phyloP scores from a whole-genome alignment of 352 stramenopile species.

The Discostella stelligera region DNA sequence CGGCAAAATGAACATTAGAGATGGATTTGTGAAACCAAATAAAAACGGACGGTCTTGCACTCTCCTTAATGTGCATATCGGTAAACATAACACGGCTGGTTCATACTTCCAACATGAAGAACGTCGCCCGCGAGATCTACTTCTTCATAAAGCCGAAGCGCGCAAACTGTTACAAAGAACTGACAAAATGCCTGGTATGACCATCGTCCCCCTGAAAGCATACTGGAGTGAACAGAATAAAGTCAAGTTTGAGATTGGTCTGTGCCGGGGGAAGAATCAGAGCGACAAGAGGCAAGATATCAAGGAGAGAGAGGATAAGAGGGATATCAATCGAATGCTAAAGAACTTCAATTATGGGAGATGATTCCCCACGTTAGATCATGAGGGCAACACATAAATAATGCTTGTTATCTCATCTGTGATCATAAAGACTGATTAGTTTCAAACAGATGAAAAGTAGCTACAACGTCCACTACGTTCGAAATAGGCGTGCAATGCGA shows the following conservation, averaged over 20 bases:
- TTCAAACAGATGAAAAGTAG: too few species aligned
- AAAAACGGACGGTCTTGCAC: constrained; percentile 59
- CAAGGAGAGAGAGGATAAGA: constrained; percentile 66
- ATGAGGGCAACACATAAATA: neutral
- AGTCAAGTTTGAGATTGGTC: constrained; percentile 75
- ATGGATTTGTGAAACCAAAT: constrained; percentile 64
- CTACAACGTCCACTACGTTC: too few species aligned
- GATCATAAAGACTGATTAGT: too few species aligned
- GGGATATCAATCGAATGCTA: constrained; percentile 70
- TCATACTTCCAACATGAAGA: constrained; percentile 80
- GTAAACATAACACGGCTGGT: constrained; percentile 62
- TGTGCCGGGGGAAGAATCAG: constrained; percentile 72
- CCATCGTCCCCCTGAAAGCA: constrained; percentile 72
- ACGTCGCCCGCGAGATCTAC: constrained; percentile 48
- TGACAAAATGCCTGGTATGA: constrained; percentile 64
- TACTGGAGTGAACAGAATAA: constrained; percentile 79
- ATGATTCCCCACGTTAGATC: constrained; percentile 3
- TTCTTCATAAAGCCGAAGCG: constrained; percentile 65
- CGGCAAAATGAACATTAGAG: constrained; percentile 79
- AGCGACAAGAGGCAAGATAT: constrained; percentile 74
- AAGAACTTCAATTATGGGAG: constrained; percentile 67
- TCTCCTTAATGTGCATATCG: constrained; percentile 78
- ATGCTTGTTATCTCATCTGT: too few species aligned
- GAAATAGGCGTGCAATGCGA: neutral
- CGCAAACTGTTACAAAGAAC: constrained; percentile 61